phyloP scores from a whole-genome alignment of 805 yeast genomes.

The Ogataea degrootiae region DNA sequence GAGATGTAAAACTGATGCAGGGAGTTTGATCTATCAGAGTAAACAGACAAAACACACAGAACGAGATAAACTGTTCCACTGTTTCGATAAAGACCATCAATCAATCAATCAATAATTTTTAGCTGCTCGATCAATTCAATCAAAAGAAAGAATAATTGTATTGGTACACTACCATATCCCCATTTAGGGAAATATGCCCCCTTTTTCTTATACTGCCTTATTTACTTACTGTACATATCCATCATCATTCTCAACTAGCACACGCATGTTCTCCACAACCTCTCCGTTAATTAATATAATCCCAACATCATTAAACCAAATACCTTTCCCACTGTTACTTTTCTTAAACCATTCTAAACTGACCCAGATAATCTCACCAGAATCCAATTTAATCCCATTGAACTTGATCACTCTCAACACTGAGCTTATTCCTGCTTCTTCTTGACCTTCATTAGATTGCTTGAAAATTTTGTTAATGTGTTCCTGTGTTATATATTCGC shows the following conservation, averaged over 20 bases:
- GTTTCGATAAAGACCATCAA: no score
- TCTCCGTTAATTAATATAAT: conserved; percentile 13
- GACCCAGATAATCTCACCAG: conserved; percentile 21
- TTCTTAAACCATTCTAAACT: conserved; percentile 9
- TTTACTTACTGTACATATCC: neutral
- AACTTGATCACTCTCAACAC: conserved; percentile 21
- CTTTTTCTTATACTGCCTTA: neutral
- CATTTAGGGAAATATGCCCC: no score
- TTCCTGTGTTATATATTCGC: conserved; percentile 29
- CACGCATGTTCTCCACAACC: conserved; percentile 20
- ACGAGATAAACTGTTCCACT: no score
- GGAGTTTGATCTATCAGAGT: no score
- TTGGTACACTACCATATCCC: no score
- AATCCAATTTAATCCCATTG: conserved; percentile 18
- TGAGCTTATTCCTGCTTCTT: neutral
- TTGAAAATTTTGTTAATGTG: neutral
- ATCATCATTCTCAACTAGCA: neutral
- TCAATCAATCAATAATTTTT: neutral
- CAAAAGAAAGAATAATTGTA: no score
- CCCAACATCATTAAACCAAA: conserved; percentile 12
- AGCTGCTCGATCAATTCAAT: no score
- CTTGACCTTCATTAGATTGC: neutral
- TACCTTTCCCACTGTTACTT: neutral
- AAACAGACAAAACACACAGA: no score
- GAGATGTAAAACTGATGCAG: no score